Percentiles rank a stretch among this genome's conserved stretches.
Evolutionary conservation across 2,329 filamentous ascomycete species (phyloP).

Genomic region (Pseudocercospora fuligena): DNA sequence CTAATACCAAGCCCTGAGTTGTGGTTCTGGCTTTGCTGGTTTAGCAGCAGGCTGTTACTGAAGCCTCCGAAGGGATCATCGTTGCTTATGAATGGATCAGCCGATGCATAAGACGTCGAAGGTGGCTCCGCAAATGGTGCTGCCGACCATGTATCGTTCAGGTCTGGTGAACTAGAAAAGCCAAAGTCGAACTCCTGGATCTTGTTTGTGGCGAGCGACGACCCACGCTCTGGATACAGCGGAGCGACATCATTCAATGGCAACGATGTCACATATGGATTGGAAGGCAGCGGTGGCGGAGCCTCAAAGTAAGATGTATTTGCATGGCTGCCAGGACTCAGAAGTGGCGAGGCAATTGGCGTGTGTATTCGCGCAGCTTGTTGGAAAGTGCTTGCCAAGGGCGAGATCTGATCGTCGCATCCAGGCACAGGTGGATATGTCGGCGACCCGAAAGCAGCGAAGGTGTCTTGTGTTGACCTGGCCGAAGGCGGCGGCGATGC

Average conservation of each 20-base stretch:
- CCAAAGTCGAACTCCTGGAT: constrained; percentile 41
- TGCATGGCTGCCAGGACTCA: constrained; percentile 29
- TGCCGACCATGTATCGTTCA: constrained; percentile 27
- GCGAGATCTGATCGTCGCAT: constrained; percentile 38
- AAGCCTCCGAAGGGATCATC: constrained; percentile 31
- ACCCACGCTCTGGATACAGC: constrained; percentile 34
- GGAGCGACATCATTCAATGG: constrained; percentile 38
- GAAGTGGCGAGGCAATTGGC: constrained; percentile 36
- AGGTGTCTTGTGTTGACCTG: constrained; percentile 45
- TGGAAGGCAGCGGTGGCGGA: constrained; percentile 24
- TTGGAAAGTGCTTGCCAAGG: constrained; percentile 38
- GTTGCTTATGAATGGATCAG: constrained; percentile 26
- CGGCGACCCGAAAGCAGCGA: constrained; percentile 40
- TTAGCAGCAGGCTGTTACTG: constrained; percentile 17
- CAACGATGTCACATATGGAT: constrained; percentile 28
- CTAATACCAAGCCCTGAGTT: constrained; percentile 40
- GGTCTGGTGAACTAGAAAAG: constrained; percentile 34
- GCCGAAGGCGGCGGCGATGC: constrained; percentile 54
- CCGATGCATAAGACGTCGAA: constrained; percentile 17
- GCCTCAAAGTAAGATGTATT: constrained; percentile 32
- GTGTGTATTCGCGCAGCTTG: constrained; percentile 39
- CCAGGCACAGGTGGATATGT: constrained; percentile 28
- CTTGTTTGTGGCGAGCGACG: constrained; percentile 32
- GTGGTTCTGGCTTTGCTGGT: constrained; percentile 20
- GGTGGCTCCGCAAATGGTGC: constrained; percentile 28